A percentile compares a stretch with the other conserved stretches of the same genome.
These are phyloP conservation scores for Fusarium sp. DNA, from an alignment of 2,329 filamentous ascomycete genomes.

Conservation along the genomic window DNA sequence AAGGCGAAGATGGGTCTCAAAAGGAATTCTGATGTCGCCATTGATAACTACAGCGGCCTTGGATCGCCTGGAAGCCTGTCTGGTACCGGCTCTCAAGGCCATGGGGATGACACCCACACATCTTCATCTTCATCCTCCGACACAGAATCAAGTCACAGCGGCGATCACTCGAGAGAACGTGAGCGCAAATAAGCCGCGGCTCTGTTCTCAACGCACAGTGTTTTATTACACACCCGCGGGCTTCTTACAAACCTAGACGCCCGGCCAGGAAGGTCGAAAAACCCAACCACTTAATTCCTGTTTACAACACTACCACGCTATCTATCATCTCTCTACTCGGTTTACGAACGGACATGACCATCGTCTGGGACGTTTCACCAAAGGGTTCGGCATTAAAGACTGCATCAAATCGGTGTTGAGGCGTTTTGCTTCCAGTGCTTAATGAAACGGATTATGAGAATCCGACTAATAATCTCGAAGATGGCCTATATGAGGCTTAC, in stretches of 20 bases:
- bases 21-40: conserved; percentile 55
- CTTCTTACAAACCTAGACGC: neutral
- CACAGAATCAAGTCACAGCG: conserved; percentile 51
- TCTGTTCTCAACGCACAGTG: neutral
- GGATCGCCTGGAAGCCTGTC: conserved; percentile 58
- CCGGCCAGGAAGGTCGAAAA: neutral
- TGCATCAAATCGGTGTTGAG: conserved; percentile 51
- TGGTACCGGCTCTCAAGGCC: conserved; percentile 50
- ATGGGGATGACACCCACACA: conserved; percentile 50
- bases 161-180: conserved; percentile 44
- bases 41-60: conserved; percentile 60
- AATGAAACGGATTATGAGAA: conserved; percentile 29
- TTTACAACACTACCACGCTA: conserved; percentile 14
- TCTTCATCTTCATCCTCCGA: conserved; percentile 54
- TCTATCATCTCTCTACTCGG: conserved; percentile 29
- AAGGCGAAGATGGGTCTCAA: conserved; percentile 61
- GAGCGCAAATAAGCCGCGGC: conserved; percentile 28
- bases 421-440: conserved; percentile 41
- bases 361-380: conserved; percentile 37
- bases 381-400: conserved; percentile 46
- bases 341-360: conserved; percentile 40
- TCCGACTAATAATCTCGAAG: conserved; percentile 39
- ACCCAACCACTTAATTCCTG: conserved; percentile 10
- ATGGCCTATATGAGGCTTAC: conserved; percentile 6
- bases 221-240: neutral